Evolutionary conservation across 345 rosid species (phyloP), one percentile per base, ranked within the genome.

Genomic region (Combretum micranthum): DNA sequence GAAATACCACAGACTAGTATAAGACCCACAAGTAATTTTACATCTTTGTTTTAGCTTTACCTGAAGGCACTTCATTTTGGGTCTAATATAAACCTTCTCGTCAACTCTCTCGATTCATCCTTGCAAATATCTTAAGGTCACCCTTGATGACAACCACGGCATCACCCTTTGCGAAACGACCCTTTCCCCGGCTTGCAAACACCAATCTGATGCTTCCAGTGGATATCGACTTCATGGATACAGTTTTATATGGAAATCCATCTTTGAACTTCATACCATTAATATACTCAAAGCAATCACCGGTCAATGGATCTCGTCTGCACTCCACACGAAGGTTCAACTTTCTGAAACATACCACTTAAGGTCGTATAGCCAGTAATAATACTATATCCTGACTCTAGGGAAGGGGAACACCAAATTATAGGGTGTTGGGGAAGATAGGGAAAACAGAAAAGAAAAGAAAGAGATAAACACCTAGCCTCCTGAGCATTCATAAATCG

Each of bases 71-170:
- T 89, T 83, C 88, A 83, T 71, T 75, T 82, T 94, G 46, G 97
- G 88, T 68, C 80, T 80, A 64, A 93, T 83, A 67, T 83, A 84
- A 18, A 89, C 94, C 76, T 77, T 89, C 78, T 93, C 97, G 64
- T 93, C 99, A 43, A 89, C 99, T 73, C 89, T 93, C 84, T 93
- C 97, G 54, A 89, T 92, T 96, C 97, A 83, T 57, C 99, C 99
- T 77, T 93, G 87, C 56, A 93, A 77, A 70, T 82, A n/a, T 87
- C 71, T 83, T 89, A 8, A 93, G 77, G 75, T 89, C 99, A 45
- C 99, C 99, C 77, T 89, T 89, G 91, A 80, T 66, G 99, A 83
- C 62, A 93, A 73, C 75, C 87, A 71, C 53, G 72, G 89, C 43
- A 83, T 64, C 61, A 88, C 95, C 53, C 76, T 64, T 13, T 88